A percentile compares a stretch with the other conserved stretches of the same genome.
Conservation (phyloP, 2,329 filamentous ascomycete species). For the Venturia asperata region DNA sequence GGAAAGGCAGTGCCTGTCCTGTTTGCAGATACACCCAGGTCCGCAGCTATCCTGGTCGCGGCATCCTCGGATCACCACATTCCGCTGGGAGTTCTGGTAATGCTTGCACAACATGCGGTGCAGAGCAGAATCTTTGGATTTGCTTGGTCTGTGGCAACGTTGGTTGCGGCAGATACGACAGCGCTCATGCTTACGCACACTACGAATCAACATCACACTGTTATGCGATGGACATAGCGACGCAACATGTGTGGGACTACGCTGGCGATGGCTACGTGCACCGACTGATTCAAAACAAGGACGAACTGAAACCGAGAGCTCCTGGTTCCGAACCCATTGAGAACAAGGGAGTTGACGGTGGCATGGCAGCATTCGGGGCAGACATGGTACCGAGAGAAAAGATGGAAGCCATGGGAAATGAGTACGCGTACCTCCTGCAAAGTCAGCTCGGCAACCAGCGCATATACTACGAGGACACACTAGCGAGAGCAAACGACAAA, state of each 20-base stretch:
- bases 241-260: conserved; percentile 97
- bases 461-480: conserved; percentile 86
- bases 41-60: conserved; percentile 34
- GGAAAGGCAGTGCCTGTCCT: conserved; percentile 88
- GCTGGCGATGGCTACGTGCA: conserved; percentile 94
- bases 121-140: conserved; percentile 80
- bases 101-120: conserved; percentile 75
- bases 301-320: conserved; percentile 60
- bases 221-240: conserved; percentile 86
- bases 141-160: conserved; percentile 90
- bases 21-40: conserved; percentile 86
- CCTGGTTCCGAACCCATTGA: conserved; percentile 46
- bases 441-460: conserved; percentile 90
- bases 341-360: conserved; percentile 33
- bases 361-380: conserved; percentile 43
- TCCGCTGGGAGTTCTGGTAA: conserved; percentile 52
- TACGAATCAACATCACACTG: conserved; percentile 85
- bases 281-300: conserved; percentile 82
- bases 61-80: conserved; percentile 21
- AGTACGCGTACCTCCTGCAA: conserved; percentile 90
- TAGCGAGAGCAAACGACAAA: conserved; percentile 85
- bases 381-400: conserved; percentile 68
- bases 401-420: conserved; percentile 72
- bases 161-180: conserved; percentile 90
- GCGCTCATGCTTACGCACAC: conserved; percentile 86